A percentile compares a stretch with the other conserved stretches of the same genome.
Evolutionary conservation across 1,284 basidiomycete genomes (phyloP).

Genomic region (Papiliotrema laurentii): DNA sequence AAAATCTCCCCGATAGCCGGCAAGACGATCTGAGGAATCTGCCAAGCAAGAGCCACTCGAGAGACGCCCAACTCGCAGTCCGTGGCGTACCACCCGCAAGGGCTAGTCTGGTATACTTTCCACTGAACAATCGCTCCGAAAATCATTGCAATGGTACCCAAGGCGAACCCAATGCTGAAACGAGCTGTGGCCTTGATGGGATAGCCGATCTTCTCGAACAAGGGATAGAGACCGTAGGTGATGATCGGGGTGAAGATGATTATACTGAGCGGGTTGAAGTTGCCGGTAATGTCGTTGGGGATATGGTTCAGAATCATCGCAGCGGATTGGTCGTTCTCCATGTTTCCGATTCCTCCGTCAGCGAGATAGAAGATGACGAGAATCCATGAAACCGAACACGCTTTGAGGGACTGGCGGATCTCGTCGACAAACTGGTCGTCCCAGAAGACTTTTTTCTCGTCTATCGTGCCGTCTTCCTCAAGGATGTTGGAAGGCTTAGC

Average conservation of each 20-base stretch:
- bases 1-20: slow-evolving; percentile 53
- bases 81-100: slow-evolving; percentile 48
- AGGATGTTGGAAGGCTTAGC: slow-evolving; percentile 48
- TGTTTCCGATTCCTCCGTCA: slow-evolving; percentile 50
- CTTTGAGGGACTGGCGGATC: slow-evolving; percentile 48
- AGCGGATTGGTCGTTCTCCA: slow-evolving; percentile 47
- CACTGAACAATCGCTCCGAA: slow-evolving; percentile 50
- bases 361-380: slow-evolving; percentile 51
- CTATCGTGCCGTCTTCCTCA: slow-evolving; percentile 27
- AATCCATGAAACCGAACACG: slow-evolving; percentile 50
- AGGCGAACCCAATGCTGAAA: slow-evolving; percentile 14
- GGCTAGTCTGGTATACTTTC: slow-evolving; percentile 48
- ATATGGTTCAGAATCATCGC: slow-evolving; percentile 48
- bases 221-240: slow-evolving; percentile 49
- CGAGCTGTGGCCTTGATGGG: slow-evolving; percentile 29
- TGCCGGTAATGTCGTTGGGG: slow-evolving; percentile 48
- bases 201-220: slow-evolving; percentile 43
- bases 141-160: slow-evolving; percentile 36
- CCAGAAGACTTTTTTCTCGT: slow-evolving; percentile 46
- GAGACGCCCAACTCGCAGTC: slow-evolving; percentile 26
- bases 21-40: slow-evolving; percentile 47
- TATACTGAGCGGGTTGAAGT: slow-evolving; percentile 50
- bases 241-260: slow-evolving; percentile 50
- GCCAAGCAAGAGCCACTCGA: slow-evolving; percentile 39
- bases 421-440: slow-evolving; percentile 53